Conservation (phyloP, 2,329 filamentous ascomycete species). For the Scolecobasidium constrictum region DNA sequence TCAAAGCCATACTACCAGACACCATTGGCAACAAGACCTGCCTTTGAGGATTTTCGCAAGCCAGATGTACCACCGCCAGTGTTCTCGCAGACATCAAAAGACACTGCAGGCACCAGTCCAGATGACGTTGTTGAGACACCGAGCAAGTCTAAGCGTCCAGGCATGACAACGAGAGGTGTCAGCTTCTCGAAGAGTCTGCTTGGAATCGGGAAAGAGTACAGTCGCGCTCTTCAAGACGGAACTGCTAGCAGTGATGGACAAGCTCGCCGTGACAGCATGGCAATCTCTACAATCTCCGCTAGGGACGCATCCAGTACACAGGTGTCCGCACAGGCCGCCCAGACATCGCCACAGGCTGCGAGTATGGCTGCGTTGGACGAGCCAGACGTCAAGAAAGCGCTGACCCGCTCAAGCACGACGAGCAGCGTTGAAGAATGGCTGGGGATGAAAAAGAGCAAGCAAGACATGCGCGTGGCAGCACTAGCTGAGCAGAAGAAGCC, state of each 20-base stretch:
- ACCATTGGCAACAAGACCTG: background rate
- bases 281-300: background rate
- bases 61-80: background rate
- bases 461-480: background rate
- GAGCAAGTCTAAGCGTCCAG: background rate
- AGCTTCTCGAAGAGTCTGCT: background rate
- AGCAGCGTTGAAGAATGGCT: slow-evolving; percentile 1
- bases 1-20: background rate
- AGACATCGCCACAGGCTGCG: background rate
- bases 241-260: too few relatives aligned
- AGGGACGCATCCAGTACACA: background rate
- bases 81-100: background rate
- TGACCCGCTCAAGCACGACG: background rate
- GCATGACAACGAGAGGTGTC: background rate
- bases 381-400: background rate
- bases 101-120: background rate
- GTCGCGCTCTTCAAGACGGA: too few relatives aligned
- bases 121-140: background rate
- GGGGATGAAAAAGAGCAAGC: background rate
- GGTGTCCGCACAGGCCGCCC: background rate
- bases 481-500: background rate
- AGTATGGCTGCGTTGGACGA: background rate
- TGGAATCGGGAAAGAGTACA: background rate
- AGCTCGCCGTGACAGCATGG: background rate
- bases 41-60: background rate